phyloP scores from a whole-genome alignment of 495 filamentous ascomycete genomes.

The Chaetomium tenue region DNA sequence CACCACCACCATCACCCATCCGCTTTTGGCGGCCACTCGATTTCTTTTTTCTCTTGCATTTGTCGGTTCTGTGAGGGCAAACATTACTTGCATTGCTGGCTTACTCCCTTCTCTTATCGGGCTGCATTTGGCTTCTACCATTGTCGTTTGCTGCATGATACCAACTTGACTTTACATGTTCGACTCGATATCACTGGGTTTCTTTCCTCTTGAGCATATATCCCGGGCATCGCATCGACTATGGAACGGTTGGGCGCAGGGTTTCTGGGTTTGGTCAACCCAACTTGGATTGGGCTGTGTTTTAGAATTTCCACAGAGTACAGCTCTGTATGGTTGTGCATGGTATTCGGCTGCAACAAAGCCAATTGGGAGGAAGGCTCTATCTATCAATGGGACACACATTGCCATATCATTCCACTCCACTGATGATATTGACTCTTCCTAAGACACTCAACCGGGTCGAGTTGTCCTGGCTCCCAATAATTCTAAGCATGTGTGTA shows the following conservation, averaged over 20 bases:
- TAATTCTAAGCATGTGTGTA: too few relatives aligned
- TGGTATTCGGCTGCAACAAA: slow-evolving; percentile 6
- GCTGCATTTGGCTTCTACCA: background rate
- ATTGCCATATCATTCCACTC: background rate
- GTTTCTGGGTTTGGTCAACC: too few relatives aligned
- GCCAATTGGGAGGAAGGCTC: slow-evolving; percentile 28
- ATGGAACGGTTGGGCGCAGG: too few relatives aligned
- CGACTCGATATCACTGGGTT: slow-evolving; percentile 2
- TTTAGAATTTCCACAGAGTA: background rate
- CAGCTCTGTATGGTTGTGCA: background rate
- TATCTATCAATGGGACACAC: background rate
- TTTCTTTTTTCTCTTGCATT: background rate
- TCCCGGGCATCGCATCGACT: background rate
- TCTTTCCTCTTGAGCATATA: background rate
- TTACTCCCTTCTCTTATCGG: background rate
- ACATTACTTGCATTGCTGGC: background rate
- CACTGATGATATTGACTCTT: too few relatives aligned
- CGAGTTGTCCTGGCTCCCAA: too few relatives aligned
- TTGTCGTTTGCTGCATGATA: slow-evolving; percentile 21
- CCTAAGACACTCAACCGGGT: too few relatives aligned
- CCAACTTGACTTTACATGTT: slow-evolving; percentile 23
- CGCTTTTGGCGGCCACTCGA: background rate
- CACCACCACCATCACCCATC: background rate
- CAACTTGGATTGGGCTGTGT: background rate
- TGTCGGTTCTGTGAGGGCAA: background rate